Conservation (phyloP, 2,329 filamentous ascomycete species). For the Sphaerulina vaccinii region DNA sequence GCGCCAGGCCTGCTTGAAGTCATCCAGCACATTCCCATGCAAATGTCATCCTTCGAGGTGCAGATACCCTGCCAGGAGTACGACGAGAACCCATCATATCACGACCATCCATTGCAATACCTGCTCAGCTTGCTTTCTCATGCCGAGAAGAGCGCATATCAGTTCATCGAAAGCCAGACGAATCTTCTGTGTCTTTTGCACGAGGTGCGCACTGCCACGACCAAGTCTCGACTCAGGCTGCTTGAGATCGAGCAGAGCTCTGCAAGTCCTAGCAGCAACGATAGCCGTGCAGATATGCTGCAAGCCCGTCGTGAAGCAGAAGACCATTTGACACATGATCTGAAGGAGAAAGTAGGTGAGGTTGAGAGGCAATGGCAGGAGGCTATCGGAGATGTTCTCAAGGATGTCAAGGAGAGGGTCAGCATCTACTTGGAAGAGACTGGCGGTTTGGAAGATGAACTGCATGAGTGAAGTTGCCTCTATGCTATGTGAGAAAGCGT, state of each 20-base stretch:
- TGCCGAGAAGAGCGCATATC: constrained; percentile 87
- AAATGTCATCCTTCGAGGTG: constrained; percentile 62
- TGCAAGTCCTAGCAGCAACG: constrained; percentile 35
- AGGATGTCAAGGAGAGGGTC: constrained; percentile 70
- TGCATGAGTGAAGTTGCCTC: constrained; percentile 39
- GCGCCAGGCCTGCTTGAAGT: constrained; percentile 77
- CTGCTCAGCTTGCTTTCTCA: constrained; percentile 81
- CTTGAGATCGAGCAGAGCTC: constrained; percentile 62
- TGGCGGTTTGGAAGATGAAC: constrained; percentile 81
- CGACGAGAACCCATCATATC: constrained; percentile 81
- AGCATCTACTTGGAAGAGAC: constrained; percentile 69
- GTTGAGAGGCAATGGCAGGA: constrained; percentile 90
- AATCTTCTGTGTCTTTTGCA: constrained; percentile 88
- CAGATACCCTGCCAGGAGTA: constrained; percentile 77
- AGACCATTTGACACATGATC: constrained; percentile 70
- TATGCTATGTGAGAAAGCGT: constrained; percentile 5
- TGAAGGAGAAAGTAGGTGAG: constrained; percentile 89
- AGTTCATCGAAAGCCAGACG: constrained; percentile 93
- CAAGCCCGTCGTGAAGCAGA: constrained; percentile 67
- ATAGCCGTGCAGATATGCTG: constrained; percentile 51
- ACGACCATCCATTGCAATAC: constrained; percentile 81
- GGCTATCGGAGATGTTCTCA: constrained; percentile 76
- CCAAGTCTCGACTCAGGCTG: constrained; percentile 65
- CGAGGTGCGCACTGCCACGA: constrained; percentile 79
- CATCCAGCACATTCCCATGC: constrained; percentile 71